Percentiles rank a stretch among this genome's conserved stretches.
Evolutionary conservation across 2,329 filamentous ascomycete species (phyloP).

Genomic region (Bipolaris gigantea): DNA sequence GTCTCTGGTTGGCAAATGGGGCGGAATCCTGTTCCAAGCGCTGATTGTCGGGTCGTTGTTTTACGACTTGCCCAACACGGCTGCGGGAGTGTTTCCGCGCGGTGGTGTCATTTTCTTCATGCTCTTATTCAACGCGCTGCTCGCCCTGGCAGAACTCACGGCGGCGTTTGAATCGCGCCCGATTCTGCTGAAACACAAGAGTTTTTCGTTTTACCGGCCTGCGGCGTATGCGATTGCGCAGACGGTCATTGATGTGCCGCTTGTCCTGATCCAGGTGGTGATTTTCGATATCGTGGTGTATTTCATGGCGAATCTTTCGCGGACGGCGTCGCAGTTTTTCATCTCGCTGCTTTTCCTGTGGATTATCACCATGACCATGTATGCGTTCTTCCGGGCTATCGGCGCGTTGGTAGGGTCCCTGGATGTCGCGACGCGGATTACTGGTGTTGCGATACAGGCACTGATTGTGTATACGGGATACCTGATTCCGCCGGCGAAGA

Average conservation of each 20-base stretch:
- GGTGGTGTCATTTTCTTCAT: slow-evolving; percentile 64
- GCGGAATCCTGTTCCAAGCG: slow-evolving; percentile 46
- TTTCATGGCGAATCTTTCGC: slow-evolving; percentile 61
- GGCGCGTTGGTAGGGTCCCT: slow-evolving; percentile 42
- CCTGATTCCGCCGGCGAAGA: slow-evolving; percentile 45
- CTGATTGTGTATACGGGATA: slow-evolving; percentile 47
- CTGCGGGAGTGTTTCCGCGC: slow-evolving; percentile 60
- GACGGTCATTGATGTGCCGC: slow-evolving; percentile 60
- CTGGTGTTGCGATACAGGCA: slow-evolving; percentile 47
- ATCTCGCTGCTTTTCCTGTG: slow-evolving; percentile 66
- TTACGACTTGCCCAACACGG: slow-evolving; percentile 56
- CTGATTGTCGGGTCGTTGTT: slow-evolving; percentile 52
- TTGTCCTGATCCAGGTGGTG: slow-evolving; percentile 60
- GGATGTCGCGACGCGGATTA: slow-evolving; percentile 45
- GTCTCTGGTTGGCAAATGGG: slow-evolving; percentile 52
- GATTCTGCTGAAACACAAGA: slow-evolving; percentile 71
- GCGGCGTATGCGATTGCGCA: slow-evolving; percentile 62
- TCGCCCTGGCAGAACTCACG: slow-evolving; percentile 64
- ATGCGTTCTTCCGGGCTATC: slow-evolving; percentile 46
- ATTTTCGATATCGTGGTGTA: slow-evolving; percentile 65
- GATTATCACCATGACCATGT: slow-evolving; percentile 52
- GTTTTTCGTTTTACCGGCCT: slow-evolving; percentile 68
- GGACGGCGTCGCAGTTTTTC: slow-evolving; percentile 64
- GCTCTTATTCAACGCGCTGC: slow-evolving; percentile 64
- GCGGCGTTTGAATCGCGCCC: slow-evolving; percentile 64